phyloP scores from a whole-genome alignment of 257 asterid genomes.

The Lantana camara region DNA sequence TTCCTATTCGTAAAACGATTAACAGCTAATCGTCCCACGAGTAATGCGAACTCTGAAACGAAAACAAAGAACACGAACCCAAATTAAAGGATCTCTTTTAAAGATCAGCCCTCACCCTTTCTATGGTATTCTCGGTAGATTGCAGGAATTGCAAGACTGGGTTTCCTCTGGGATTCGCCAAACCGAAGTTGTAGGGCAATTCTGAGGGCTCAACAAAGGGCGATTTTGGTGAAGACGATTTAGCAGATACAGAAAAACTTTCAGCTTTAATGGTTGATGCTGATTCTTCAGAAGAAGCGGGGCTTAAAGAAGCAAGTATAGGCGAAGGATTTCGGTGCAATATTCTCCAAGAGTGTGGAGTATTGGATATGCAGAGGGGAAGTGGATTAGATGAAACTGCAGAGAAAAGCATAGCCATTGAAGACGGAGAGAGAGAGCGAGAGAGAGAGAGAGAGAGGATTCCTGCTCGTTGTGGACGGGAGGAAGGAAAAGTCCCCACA shows the following conservation, averaged over 20 bases:
- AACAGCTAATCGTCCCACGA: neutral
- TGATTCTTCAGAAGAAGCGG: constrained; percentile 51
- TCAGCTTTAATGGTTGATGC: constrained; percentile 42
- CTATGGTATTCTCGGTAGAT: constrained; percentile 67
- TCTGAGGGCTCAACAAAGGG: constrained; percentile 46
- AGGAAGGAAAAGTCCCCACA: constrained; percentile 6
- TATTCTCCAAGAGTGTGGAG: constrained; percentile 21
- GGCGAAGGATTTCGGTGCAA: constrained; percentile 29
- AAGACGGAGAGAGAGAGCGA: constrained; percentile 2
- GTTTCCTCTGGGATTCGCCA: constrained; percentile 51
- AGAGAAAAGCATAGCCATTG: constrained; percentile 59
- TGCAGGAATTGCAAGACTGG: constrained; percentile 52
- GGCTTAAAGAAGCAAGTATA: constrained; percentile 37
- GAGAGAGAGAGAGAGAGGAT: neutral
- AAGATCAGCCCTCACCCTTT: constrained; percentile 48
- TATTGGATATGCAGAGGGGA: constrained; percentile 38
- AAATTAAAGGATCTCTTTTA: no score
- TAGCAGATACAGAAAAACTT: constrained; percentile 32
- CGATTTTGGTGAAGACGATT: constrained; percentile 31
- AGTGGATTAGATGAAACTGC: constrained; percentile 37
- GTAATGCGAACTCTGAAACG: neutral
- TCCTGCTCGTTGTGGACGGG: constrained; percentile 10
- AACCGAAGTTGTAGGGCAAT: constrained; percentile 36
- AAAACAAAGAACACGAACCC: neutral
- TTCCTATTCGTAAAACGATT: neutral